Conservation (phyloP, 306 rosid genomes). For the Lathyrus aphaca region DNA sequence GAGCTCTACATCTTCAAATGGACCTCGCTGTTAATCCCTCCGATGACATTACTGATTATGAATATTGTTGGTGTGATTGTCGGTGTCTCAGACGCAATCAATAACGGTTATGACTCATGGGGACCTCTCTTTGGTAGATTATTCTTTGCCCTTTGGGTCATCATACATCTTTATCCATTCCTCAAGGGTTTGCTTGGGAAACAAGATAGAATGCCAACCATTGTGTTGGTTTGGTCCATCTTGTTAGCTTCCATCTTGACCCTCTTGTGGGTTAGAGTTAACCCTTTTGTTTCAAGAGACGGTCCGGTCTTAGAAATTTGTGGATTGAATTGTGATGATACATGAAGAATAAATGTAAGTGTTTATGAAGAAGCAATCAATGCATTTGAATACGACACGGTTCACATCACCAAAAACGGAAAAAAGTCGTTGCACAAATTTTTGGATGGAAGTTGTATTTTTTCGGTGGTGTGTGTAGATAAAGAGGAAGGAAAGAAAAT, state of each 20-base stretch:
- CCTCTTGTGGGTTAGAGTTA: conserved; percentile 86
- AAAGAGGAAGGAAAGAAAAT: conserved; percentile 45
- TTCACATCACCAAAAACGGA: conserved; percentile 17
- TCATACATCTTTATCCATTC: conserved; percentile 94
- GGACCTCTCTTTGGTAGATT: conserved; percentile 95
- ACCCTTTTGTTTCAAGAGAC: conserved; percentile 81
- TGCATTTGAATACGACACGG: conserved; percentile 12
- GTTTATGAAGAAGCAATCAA: conserved; percentile 45
- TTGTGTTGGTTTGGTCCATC: conserved; percentile 93
- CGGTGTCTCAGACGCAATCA: conserved; percentile 90
- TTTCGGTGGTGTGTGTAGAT: conserved; percentile 61
- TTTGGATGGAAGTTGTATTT: conserved; percentile 51
- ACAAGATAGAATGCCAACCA: conserved; percentile 87
- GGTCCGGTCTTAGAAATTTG: conserved; percentile 86
- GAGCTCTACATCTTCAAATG: conserved; percentile 95
- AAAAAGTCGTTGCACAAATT: conserved; percentile 38
- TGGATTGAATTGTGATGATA: conserved; percentile 80
- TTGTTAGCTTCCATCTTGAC: conserved; percentile 86
- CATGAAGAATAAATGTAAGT: conserved; percentile 50
- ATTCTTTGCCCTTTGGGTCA: conserved; percentile 93
- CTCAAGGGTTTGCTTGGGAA: conserved; percentile 86
- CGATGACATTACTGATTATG: conserved; percentile 74
- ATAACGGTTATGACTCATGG: conserved; percentile 95
- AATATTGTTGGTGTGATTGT: conserved; percentile 85
- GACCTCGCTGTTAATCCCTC: conserved; percentile 87